Evolutionary conservation across 2,329 filamentous ascomycete genomes (phyloP).

Genomic region (Penicillium sp.): DNA sequence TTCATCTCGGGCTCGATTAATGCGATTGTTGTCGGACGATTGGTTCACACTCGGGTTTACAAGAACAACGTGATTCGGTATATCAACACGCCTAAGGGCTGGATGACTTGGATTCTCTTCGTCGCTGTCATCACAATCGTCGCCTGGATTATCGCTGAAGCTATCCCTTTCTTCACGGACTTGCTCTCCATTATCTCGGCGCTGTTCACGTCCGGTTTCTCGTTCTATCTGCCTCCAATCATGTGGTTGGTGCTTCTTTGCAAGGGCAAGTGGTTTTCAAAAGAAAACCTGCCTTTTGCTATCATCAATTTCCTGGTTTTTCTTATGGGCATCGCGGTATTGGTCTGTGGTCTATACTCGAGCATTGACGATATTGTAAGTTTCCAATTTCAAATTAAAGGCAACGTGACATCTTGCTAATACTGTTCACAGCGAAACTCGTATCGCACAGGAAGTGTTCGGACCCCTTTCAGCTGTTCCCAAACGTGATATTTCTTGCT

Average conservation of each 20-base stretch:
- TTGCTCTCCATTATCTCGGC: slow-evolving; percentile 57
- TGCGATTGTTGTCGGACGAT: slow-evolving; percentile 36
- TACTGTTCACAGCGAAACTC: not conserved
- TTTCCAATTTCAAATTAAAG: slow-evolving; percentile 1
- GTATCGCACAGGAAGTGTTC: slow-evolving; percentile 5
- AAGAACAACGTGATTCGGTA: slow-evolving; percentile 39
- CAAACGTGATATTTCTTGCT: slow-evolving; percentile 7
- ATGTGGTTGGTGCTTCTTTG: slow-evolving; percentile 36
- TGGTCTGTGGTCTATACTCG: slow-evolving; percentile 77
- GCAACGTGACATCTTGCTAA: not conserved
- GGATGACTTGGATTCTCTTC: slow-evolving; percentile 36
- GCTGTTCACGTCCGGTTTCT: slow-evolving; percentile 84
- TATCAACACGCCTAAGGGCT: slow-evolving; percentile 38
- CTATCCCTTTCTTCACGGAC: slow-evolving; percentile 83
- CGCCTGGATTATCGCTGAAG: slow-evolving; percentile 81
- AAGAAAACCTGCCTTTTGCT: slow-evolving; percentile 27
- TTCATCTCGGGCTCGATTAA: slow-evolving; percentile 34
- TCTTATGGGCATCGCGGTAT: slow-evolving; percentile 71
- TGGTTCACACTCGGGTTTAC: slow-evolving; percentile 38
- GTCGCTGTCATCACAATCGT: slow-evolving; percentile 67
- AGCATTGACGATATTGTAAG: slow-evolving; percentile 48
- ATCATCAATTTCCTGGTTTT: slow-evolving; percentile 73
- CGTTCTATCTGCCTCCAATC: slow-evolving; percentile 70
- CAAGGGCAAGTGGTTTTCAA: slow-evolving; percentile 11
- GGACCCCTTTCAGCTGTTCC: slow-evolving; percentile 10